Base-by-base conservation (phyloP, 257 asterid species). In the Solanum chmielewskii region DNA sequence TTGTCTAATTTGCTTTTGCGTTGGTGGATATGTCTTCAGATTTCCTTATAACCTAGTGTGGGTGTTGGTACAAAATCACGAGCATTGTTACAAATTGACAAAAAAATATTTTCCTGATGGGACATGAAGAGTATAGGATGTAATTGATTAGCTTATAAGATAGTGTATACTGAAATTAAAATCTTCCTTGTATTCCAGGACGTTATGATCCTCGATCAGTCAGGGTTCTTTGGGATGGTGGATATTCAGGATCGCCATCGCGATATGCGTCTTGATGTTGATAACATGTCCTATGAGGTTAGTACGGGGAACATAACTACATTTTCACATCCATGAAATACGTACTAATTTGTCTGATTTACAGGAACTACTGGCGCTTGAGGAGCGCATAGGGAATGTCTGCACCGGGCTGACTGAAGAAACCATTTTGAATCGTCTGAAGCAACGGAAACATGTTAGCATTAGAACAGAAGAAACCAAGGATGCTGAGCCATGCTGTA, bases 201-300 rank as follows among this genome's bases (percentile, higher is more conserved):
- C 83, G 91, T 89, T 62, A 92, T 90, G 92, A 70, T 92, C 52
- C 92, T 92, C 29, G 92, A 90, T 80, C 94, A 90, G 59, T 89
- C 94, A 9, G 90, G 88, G 44, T 87, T 90, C 60, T 88, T 90
- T 20, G 92, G 94, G 83, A 90, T 89, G 91, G 87, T 89, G 29
- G 92, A 90, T 83, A 59, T 89, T 45, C 88, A 88, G 73, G 94
- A 92, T 87, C 91, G 88, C 74, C 94, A 92, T 86, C 87, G 92
- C 83, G 94, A 92, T 89, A 92, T 92, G 94, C 94, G 94, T 39
- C 92, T 92, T 4, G 94, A 92, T 77, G 91, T 92, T 44, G 94
- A 92, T 88, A 89, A 92, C 87, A 92, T 92, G 94, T 92, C 94
- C 25, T 92, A 92, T 56, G 94, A 92, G 92, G 94, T 90, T 64